Conservation (phyloP, 2,329 filamentous ascomycete genomes). For the Xylaria sp. region DNA sequence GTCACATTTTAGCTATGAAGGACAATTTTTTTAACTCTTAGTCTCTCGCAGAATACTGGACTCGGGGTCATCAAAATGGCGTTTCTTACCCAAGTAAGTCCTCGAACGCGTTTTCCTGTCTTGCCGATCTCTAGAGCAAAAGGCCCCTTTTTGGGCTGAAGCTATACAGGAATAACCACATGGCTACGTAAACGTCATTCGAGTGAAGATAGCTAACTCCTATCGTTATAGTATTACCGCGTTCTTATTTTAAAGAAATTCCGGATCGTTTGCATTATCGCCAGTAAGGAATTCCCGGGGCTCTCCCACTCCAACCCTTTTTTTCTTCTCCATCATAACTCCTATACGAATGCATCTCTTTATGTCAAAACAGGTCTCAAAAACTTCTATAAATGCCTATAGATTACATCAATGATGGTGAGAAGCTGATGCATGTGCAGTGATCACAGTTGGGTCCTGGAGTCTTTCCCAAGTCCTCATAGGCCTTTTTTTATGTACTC, state of each 20-base stretch:
- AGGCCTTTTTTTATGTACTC: slow-evolving; percentile 44
- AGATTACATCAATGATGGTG: neutral
- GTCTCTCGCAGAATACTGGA: no score
- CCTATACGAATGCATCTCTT: neutral
- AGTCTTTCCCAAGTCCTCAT: slow-evolving; percentile 45
- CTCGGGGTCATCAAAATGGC: slow-evolving; percentile 46
- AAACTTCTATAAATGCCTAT: no score
- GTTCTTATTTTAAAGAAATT: slow-evolving; percentile 43
- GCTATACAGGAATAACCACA: neutral
- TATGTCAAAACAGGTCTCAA: neutral
- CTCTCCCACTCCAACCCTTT: no score
- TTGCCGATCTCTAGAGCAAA: neutral
- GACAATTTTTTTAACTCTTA: no score
- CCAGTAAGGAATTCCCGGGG: slow-evolving; percentile 16
- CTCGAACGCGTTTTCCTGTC: neutral
- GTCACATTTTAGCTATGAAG: no score
- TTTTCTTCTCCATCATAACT: neutral
- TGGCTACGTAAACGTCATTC: neutral
- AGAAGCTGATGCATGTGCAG: neutral
- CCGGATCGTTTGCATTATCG: slow-evolving; percentile 38
- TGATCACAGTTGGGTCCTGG: slow-evolving; percentile 44
- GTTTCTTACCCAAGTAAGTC: slow-evolving; percentile 37
- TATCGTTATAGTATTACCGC: slow-evolving; percentile 44
- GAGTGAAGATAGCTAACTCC: neutral
- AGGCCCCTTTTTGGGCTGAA: no score